These are phyloP conservation scores for Leucocoprinus birnbaumii DNA, from an alignment of 768 basidiomycete species.

Conservation along the genomic window DNA sequence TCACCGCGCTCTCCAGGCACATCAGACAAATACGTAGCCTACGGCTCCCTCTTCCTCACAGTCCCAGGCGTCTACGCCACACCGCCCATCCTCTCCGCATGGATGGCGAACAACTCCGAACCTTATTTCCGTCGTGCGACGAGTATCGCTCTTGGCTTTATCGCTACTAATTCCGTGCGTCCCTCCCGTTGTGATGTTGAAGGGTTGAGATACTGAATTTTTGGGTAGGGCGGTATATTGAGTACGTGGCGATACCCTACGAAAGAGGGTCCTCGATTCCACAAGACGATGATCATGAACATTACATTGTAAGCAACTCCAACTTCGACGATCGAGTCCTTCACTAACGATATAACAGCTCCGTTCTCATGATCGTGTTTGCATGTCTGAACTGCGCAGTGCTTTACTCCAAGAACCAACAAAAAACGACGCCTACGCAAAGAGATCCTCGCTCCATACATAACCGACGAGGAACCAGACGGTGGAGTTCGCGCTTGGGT, in stretches of 20 bases:
- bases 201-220: neutral
- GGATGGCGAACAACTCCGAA: conserved; percentile 37
- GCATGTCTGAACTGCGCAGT: conserved; percentile 23
- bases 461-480: conserved; percentile 22
- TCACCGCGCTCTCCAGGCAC: conserved; percentile 15
- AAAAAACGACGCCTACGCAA: conserved; percentile 20
- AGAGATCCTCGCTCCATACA: conserved; percentile 27
- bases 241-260: conserved; percentile 39
- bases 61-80: conserved; percentile 31
- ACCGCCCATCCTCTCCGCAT: conserved; percentile 27
- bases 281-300: conserved; percentile 33
- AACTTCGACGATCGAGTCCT: no score
- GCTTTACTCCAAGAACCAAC: conserved; percentile 26
- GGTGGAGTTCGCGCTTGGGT: conserved; percentile 27
- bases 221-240: conserved; percentile 31
- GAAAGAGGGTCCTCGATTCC: conserved; percentile 33
- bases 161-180: conserved; percentile 32
- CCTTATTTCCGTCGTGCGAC: conserved; percentile 34
- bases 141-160: conserved; percentile 30
- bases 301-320: conserved; percentile 34
- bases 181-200: neutral
- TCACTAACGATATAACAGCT: conserved; percentile 18
- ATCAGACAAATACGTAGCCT: conserved; percentile 21
- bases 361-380: conserved; percentile 22
- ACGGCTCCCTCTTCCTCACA: conserved; percentile 32